Evolutionary conservation across 257 asterid species (phyloP).

Genomic region (Lithospermum erythrorhizon): DNA sequence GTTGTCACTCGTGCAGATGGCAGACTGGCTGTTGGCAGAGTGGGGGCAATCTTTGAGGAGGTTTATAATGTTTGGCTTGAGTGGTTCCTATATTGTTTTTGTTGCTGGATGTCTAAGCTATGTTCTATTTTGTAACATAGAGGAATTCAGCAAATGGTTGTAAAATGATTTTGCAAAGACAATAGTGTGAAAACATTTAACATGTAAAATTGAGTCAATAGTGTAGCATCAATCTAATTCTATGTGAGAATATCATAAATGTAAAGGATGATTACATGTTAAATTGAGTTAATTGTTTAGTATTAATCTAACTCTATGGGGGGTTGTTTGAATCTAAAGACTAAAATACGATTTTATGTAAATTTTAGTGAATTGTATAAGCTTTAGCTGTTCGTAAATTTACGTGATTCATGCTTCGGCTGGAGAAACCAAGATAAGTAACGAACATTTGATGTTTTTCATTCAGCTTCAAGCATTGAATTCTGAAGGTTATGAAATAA

Average conservation of each 20-base stretch:
- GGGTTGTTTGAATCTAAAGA: too few relatives aligned
- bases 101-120: not conserved
- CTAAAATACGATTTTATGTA: too few relatives aligned
- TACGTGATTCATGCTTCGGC: not conserved
- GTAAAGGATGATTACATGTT: too few relatives aligned
- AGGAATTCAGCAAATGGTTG: not conserved
- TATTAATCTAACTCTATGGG: too few relatives aligned
- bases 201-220: too few relatives aligned
- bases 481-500: conserved; percentile 45
- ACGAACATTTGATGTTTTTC: not conserved
- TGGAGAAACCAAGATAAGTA: too few relatives aligned
- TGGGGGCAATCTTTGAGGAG: conserved; percentile 62
- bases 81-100: not conserved
- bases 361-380: too few relatives aligned
- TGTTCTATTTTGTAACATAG: not conserved
- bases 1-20: conserved; percentile 59
- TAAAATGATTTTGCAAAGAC: too few relatives aligned
- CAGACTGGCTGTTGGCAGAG: conserved; percentile 55
- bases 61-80: conserved; percentile 9
- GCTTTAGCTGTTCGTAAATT: not conserved
- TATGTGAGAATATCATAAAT: too few relatives aligned
- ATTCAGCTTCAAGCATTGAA: conserved; percentile 46
- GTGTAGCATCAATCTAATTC: too few relatives aligned
- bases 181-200: too few relatives aligned
- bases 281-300: too few relatives aligned